phyloP scores from a whole-genome alignment of 2,329 filamentous ascomycete species.

The Fragosphaeria purpurea region DNA sequence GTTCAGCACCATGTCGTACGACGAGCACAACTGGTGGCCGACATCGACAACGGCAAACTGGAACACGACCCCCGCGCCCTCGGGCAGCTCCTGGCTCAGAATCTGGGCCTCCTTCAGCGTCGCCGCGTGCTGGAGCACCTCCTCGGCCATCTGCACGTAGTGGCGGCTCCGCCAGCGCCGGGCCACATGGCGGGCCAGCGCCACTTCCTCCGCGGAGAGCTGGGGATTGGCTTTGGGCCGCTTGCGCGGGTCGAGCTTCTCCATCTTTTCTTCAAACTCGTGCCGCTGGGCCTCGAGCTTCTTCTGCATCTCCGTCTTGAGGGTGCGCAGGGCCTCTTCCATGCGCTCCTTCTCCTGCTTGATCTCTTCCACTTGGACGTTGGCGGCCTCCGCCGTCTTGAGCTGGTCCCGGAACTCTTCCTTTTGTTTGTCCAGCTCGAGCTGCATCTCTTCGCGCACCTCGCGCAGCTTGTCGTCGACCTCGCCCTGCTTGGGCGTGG shows the following conservation, averaged over 20 bases:
- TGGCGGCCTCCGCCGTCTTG: conserved; percentile 61
- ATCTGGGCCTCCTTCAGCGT: conserved; percentile 92
- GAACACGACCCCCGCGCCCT: conserved; percentile 82
- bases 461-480: conserved; percentile 66
- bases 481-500: conserved; percentile 72
- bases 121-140: conserved; percentile 77
- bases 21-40: conserved; percentile 81
- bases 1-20: conserved; percentile 93
- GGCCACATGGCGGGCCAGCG: conserved; percentile 55
- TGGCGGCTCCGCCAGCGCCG: conserved; percentile 73
- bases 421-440: conserved; percentile 71
- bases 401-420: conserved; percentile 72
- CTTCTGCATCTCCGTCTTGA: conserved; percentile 83
- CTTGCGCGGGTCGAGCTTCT: conserved; percentile 60
- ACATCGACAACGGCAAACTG: conserved; percentile 88
- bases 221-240: conserved; percentile 50
- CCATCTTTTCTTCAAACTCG: conserved; percentile 74
- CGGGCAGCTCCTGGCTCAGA: conserved; percentile 94
- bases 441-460: conserved; percentile 73
- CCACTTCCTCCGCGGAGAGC: conserved; percentile 62
- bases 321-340: conserved; percentile 66
- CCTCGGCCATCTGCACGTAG: conserved; percentile 90
- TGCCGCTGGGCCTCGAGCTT: conserved; percentile 76
- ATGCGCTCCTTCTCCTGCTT: conserved; percentile 74
- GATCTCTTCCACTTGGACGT: conserved; percentile 74